Evolutionary conservation across 768 basidiomycete species (phyloP).

Genomic region (Pleurotus pulmonarius): DNA sequence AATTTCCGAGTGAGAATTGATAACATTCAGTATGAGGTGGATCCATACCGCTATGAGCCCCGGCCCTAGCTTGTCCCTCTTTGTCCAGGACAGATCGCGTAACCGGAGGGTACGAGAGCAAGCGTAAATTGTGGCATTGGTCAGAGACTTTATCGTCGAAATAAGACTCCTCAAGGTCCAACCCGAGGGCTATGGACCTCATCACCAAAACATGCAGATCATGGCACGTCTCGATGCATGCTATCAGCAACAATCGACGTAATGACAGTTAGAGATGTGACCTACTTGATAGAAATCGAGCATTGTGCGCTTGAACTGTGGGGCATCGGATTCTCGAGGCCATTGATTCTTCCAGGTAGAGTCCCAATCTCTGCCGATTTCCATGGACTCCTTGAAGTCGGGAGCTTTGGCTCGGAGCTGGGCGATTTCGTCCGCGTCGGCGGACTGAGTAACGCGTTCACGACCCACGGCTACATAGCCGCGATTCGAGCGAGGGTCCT

Average conservation of each 20-base stretch:
- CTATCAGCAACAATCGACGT: constrained; percentile 8
- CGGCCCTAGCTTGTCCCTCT: constrained; percentile 76
- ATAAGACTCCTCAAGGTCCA: constrained; percentile 67
- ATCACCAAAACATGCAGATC: constrained; percentile 72
- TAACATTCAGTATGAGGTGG: background rate
- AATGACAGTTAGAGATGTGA: background rate
- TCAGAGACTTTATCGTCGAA: constrained; percentile 75
- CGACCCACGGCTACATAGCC: constrained; percentile 81
- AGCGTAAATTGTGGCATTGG: constrained; percentile 76
- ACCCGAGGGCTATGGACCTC: constrained; percentile 81
- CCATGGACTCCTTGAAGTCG: constrained; percentile 83
- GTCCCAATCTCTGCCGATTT: constrained; percentile 86
- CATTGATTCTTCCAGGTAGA: constrained; percentile 75
- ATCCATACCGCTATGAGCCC: constrained; percentile 67
- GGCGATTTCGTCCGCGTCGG: constrained; percentile 70
- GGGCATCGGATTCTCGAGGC: constrained; percentile 61
- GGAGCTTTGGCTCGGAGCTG: constrained; percentile 70
- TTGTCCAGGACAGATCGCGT: constrained; percentile 49
- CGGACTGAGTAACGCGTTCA: constrained; percentile 76
- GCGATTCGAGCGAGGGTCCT: constrained; percentile 80
- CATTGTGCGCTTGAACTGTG: constrained; percentile 71
- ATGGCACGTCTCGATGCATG: constrained; percentile 57
- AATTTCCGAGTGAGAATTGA: background rate
- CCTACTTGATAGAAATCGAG: constrained; percentile 68
- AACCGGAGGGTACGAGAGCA: constrained; percentile 81